Evolutionary conservation across 2,329 filamentous ascomycete genomes (phyloP).

Genomic region (Hymenoscyphus repandus): DNA sequence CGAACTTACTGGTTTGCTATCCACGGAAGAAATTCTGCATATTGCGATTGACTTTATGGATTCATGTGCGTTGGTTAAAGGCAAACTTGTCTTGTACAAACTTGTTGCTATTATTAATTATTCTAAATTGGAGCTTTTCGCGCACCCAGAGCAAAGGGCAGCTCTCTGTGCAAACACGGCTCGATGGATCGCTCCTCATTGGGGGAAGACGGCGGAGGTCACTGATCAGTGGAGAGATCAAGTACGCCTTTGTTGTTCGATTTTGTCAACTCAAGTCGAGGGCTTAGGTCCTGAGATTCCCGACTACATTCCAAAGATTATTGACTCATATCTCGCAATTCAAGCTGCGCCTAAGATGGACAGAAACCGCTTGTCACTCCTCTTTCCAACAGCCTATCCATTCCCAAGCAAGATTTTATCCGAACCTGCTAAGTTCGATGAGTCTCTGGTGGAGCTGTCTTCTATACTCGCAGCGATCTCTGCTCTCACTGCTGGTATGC

Average conservation of each 20-base stretch:
- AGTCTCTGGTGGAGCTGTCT: conserved; percentile 82
- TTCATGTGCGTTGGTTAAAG: conserved; percentile 79
- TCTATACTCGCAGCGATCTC: conserved; percentile 80
- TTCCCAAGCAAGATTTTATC: conserved; percentile 71
- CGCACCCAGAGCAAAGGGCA: conserved; percentile 67
- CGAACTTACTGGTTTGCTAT: conserved; percentile 72
- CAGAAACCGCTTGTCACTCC: conserved; percentile 69
- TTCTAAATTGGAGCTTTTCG: conserved; percentile 75
- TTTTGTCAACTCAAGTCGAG: conserved; percentile 79
- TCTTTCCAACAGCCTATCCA: conserved; percentile 87
- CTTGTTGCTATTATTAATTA: conserved; percentile 91
- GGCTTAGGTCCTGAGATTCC: conserved; percentile 76
- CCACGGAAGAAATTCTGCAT: conserved; percentile 79
- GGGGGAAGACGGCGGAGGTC: conserved; percentile 70
- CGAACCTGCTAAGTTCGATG: conserved; percentile 63
- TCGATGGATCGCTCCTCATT: conserved; percentile 88
- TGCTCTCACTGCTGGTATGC: conserved; percentile 66
- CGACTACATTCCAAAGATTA: conserved; percentile 83
- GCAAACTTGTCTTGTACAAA: conserved; percentile 88
- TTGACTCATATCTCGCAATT: conserved; percentile 81
- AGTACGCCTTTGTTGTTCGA: conserved; percentile 86
- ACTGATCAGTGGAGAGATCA: conserved; percentile 89
- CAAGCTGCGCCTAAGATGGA: conserved; percentile 48
- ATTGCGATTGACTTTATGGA: conserved; percentile 93
- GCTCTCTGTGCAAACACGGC: conserved; percentile 76